Evolutionary conservation across 2,329 filamentous ascomycete species (phyloP), one percentile per base, ranked within the genome.

Genomic region (Leptographium radiaticola): DNA sequence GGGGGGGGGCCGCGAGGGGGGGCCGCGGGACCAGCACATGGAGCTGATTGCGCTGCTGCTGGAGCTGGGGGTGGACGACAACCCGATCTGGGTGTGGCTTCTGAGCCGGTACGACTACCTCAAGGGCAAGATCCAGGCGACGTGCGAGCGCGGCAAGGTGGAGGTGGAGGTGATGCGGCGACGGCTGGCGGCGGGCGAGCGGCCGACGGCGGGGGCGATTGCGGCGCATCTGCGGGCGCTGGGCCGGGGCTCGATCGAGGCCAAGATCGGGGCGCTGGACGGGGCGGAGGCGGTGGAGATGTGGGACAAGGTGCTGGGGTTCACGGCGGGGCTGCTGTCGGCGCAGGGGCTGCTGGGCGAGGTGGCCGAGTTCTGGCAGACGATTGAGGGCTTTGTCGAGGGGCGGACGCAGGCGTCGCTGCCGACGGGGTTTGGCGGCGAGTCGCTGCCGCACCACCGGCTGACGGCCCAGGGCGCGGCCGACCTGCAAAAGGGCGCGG

Each of bases 41-140:
- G 89, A 95, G 64, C 75, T 96, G 49, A 97, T 98, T 53, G 77
- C 83, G 25, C 75, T 96, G 39, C 75, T 98, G 52, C 72, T 98
- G n/a, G 91, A 98, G 67, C 74, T 98, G 20, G 94, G 93, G 8
- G 89, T 95, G 2, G 86, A 95, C 11, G 89, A 97, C 56, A 98
- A 95, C 62, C 93, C 93, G 1, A 95, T 98, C 58, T 95, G 88
- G 87, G 79, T 94, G 12, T 98, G 93, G 90, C 80, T 98, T 31
- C 73, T 91, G 53, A 95, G 89, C 63, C 83, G 88, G 47, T 94
- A 90, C 64, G 88, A 95, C 59, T 84, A 90, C 63, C 75, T 98
- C 54, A 96, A 93, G 68, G 83, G 83, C 59, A 94, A 87, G 65
- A 91, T 97, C 52, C 80, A 81, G 44, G 75, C 79, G 0, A 86